Base-by-base conservation (phyloP, 768 basidiomycete genomes). In the Coprinopsis marcescibilis region DNA sequence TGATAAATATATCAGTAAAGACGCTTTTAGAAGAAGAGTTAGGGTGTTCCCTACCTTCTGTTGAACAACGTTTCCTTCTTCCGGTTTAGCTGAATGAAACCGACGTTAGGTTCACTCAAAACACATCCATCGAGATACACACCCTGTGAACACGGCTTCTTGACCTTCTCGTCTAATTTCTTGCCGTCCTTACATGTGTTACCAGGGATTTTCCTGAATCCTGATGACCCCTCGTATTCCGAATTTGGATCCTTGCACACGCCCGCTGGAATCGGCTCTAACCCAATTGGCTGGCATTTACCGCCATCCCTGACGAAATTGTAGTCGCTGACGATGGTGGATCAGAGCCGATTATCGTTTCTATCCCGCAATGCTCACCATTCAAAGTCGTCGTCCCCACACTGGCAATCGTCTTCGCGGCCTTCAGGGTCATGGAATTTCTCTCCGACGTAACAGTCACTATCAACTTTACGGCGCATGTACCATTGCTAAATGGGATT, bases 171-270 rank as follows among this genome's bases (percentile, higher is more conserved):
- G 55, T 96, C 95, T 66, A 87, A 88, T 57, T 73, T 67, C 15
- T 70, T 43, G 2, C 88, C 91, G n/a, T 72, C 72, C 29, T 72
- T 73, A 59, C 96, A 99, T 0, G 83, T 86, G 57, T 99, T 87
- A 0, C 95, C 95, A 2, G 96, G 93, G 49, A 99, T 90, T 59
- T 84, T 80, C 25, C 93, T 76, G 61, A 82, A 99, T 0, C 96
- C 96, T 15, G 89, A 91, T 0, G 94, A 97, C 0, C 96, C 96
- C 60, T 74, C 57, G 60, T 91, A 99, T 5, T 59, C 79, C 52
- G 85, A 71, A 4, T 76, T 70, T 0, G 76, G 65, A 37, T 69
- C 70, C 7, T 43, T 59, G 56, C 92, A 95, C 1, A 83, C 71
- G 3, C 80, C 87, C 4, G 83, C 75, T 0, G 91, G 88, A 37